Conservation (phyloP, 1,284 basidiomycete genomes). For the Cryptococcus deneoformans region DNA sequence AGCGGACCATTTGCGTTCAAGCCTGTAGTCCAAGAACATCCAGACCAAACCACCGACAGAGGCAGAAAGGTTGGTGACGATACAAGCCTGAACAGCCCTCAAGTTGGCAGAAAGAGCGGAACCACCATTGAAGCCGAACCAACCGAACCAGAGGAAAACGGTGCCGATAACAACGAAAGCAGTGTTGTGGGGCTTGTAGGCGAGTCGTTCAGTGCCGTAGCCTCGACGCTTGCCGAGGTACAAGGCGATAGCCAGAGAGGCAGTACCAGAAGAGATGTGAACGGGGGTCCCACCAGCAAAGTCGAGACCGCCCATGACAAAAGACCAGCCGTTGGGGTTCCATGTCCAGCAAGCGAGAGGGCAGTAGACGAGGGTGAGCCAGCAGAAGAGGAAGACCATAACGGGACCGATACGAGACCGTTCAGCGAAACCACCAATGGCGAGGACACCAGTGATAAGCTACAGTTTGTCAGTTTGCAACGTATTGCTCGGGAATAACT, state of each 20-base stretch:
- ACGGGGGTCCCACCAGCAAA: conserved; percentile 97
- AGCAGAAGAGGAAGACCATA: conserved; percentile 84
- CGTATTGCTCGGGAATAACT: neutral
- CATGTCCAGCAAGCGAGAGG: conserved; percentile 95
- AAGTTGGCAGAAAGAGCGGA: conserved; percentile 67
- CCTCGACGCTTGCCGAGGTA: conserved; percentile 87
- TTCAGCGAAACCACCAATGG: conserved; percentile 89
- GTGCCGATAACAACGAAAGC: conserved; percentile 91
- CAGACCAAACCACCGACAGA: conserved; percentile 85
- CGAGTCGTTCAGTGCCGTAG: conserved; percentile 86
- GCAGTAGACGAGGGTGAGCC: conserved; percentile 91
- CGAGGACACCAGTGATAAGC: conserved; percentile 62
- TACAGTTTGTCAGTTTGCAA: conserved; percentile 9
- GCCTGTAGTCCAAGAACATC: conserved; percentile 92
- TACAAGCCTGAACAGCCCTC: conserved; percentile 82
- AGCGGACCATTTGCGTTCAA: conserved; percentile 88
- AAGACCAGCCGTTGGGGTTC: conserved; percentile 86
- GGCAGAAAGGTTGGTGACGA: conserved; percentile 89
- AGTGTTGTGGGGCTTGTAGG: conserved; percentile 67
- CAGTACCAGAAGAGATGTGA: conserved; percentile 86
- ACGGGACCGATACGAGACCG: conserved; percentile 82
- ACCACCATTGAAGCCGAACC: conserved; percentile 93
- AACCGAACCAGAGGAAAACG: conserved; percentile 96
- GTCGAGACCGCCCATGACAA: conserved; percentile 74
- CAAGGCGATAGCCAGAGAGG: conserved; percentile 85